A percentile compares a stretch with the other conserved stretches of the same genome.
Evolutionary conservation across 2,329 filamentous ascomycete genomes (phyloP).

Genomic region (Cordyceps tenuipes): DNA sequence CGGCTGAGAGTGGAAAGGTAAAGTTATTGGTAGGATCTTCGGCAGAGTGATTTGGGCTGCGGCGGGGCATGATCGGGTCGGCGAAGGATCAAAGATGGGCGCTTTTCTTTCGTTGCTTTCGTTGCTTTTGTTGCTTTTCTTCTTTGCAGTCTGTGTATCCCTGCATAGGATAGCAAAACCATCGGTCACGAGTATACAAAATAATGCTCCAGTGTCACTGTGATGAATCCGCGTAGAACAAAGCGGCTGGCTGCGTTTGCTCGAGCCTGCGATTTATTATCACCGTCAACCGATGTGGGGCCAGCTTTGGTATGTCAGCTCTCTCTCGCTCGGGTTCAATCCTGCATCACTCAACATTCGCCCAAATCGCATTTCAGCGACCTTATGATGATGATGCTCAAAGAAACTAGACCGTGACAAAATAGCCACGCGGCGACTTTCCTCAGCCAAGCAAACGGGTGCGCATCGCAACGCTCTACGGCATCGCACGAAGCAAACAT

Average conservation of each 20-base stretch:
- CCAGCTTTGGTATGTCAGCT: neutral
- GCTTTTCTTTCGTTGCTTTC: neutral
- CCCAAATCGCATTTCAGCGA: neutral
- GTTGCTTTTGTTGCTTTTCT: neutral
- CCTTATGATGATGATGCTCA: neutral
- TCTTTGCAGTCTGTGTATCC: neutral
- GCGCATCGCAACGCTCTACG: neutral
- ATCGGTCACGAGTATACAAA: neutral
- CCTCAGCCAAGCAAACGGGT: neutral
- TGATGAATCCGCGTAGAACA: neutral
- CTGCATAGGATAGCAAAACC: neutral
- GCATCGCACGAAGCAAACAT: neutral
- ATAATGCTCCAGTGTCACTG: neutral
- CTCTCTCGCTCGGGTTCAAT: neutral
- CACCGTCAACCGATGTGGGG: conserved; percentile 5
- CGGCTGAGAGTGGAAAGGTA: neutral
- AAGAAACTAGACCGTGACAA: neutral
- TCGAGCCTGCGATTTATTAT: neutral
- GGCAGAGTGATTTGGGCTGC: neutral
- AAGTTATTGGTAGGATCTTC: neutral
- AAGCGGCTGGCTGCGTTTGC: neutral
- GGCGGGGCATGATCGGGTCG: neutral
- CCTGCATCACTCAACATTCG: neutral
- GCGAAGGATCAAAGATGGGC: neutral
- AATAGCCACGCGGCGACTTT: neutral